These are phyloP conservation scores for Corylus avellana DNA, from an alignment of 306 rosid genomes.

Conservation along the genomic window DNA sequence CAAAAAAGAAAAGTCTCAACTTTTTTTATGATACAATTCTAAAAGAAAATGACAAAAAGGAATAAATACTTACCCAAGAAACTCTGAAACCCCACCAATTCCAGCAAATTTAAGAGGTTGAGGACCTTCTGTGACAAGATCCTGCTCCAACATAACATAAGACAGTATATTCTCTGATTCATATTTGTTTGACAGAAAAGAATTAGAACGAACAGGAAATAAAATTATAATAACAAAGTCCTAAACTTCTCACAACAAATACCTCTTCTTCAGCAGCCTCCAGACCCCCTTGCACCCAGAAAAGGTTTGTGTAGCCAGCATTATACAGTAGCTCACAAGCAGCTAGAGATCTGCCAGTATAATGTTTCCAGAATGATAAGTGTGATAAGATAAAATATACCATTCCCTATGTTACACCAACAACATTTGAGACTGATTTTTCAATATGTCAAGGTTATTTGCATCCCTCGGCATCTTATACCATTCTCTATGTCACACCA, in stretches of 20 bases:
- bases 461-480: neutral
- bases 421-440: constrained; percentile 12
- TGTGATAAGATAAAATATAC: neutral
- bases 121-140: constrained; percentile 84
- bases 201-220: neutral
- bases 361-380: constrained; percentile 21
- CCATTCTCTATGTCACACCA: neutral
- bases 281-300: constrained; percentile 95
- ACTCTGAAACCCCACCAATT: constrained; percentile 85
- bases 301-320: constrained; percentile 82
- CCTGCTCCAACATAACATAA: constrained; percentile 57
- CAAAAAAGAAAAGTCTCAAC: constrained; percentile 1
- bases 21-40: constrained; percentile 15
- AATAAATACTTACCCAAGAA: constrained; percentile 69
- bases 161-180: constrained; percentile 17
- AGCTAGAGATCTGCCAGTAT: constrained; percentile 74
- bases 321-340: constrained; percentile 83
- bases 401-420: neutral
- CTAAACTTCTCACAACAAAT: constrained; percentile 8
- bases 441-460: neutral
- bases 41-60: constrained; percentile 14
- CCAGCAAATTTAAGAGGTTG: constrained; percentile 85
- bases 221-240: constrained; percentile 19
- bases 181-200: constrained; percentile 21
- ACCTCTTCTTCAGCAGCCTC: constrained; percentile 95